phyloP scores from a whole-genome alignment of 106 monocot species.

The Apostasia ramifera region DNA sequence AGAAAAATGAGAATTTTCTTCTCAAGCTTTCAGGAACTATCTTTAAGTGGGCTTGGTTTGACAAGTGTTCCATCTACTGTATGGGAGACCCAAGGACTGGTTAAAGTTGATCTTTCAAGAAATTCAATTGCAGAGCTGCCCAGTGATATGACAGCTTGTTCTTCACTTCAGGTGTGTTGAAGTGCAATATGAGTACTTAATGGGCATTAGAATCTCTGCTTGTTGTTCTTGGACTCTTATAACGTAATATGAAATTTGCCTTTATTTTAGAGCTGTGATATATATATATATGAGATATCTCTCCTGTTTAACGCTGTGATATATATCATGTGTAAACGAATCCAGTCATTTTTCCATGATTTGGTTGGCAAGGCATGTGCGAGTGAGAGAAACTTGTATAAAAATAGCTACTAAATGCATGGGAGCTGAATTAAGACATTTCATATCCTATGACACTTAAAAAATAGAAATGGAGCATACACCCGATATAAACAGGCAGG shows the following conservation, averaged over 20 bases:
- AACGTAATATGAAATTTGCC: too few species aligned
- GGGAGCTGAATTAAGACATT: too few species aligned
- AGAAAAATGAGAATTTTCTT: not conserved
- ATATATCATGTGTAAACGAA: too few species aligned
- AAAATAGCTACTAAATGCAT: too few species aligned
- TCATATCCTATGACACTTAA: too few species aligned
- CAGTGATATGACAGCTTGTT: conserved; percentile 54
- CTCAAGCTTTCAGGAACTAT: conserved; percentile 52
- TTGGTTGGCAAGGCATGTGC: not conserved
- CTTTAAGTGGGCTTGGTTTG: conserved; percentile 66
- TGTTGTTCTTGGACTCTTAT: too few species aligned
- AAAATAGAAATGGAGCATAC: too few species aligned
- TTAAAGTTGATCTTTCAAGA: conserved; percentile 86
- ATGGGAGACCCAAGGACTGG: conserved; percentile 68
- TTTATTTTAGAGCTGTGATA: not conserved
- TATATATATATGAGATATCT: not conserved
- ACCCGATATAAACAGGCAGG: too few species aligned
- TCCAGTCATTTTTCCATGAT: not conserved
- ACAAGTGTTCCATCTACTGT: conserved; percentile 57
- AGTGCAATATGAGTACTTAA: not conserved
- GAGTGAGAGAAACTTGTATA: too few species aligned
- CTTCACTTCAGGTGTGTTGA: conserved; percentile 51
- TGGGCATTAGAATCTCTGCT: not conserved
- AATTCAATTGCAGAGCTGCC: conserved; percentile 73
- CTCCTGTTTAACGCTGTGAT: too few species aligned